Base-by-base conservation (phyloP, 2,329 filamentous ascomycete species). In the Fusarium pininemorale region DNA sequence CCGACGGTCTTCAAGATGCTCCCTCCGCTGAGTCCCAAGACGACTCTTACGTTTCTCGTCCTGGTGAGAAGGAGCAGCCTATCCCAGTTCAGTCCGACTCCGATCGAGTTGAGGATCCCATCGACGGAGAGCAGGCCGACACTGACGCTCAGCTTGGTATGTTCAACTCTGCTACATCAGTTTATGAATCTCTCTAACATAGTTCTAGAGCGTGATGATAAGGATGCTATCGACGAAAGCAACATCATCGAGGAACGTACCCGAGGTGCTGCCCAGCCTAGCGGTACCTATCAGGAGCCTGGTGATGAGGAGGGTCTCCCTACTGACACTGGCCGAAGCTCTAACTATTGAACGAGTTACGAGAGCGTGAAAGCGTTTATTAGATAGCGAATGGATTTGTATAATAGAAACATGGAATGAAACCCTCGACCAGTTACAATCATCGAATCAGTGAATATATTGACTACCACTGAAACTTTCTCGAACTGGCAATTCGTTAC, bases 221-320 rank as follows among this genome's bases (percentile, higher is more conserved):
- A 65, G 20, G 75, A 77, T 26, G 75, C 63, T 35, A 72, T 70
- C 9, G 70, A 75, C 35, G 42, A 66, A 54, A 70, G 61, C 28
- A 77, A 77, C 50, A 76, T 77, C 6, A 60, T 77, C 1, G 48
- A 77, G 13, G 73, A 73, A 22, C 60, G 73, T 22, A 77, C 75
- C 7, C 61, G 75, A 26, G 62, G 73, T 14, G 73, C 73, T 30
- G 28, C 69, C 1, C 66, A 76, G 56, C 65, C 73, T n/a, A 35
- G 57, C 2, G 71, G 75, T 5, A 70, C 70, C 7, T 76, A 76
- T 32, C 28, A 54, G 32, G 73, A 76, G 59, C 74, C 74, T 30
- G 71, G 74, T 5, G 74, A 76, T 22, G 65, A 70, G 57, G 74
- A 76, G 59, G 74, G 74, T 8, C 51, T 76, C 2, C 74, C 74